phyloP scores from a whole-genome alignment of 1,284 basidiomycete genomes.

The Irpex sp. region DNA sequence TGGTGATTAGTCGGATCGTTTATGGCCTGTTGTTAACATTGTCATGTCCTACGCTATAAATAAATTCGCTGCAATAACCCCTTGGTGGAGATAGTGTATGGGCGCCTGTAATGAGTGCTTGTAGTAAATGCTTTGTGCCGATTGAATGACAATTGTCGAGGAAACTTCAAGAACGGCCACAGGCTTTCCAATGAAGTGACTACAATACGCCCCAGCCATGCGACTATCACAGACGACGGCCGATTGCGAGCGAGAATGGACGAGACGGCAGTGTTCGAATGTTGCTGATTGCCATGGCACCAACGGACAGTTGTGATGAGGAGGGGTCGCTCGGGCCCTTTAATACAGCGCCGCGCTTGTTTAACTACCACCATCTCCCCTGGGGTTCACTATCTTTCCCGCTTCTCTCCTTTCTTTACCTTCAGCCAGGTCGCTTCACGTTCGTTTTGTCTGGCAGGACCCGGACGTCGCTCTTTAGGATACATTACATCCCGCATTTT shows the following conservation, averaged over 20 bases:
- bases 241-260: background rate
- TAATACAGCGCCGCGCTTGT: conserved; percentile 11
- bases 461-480: conserved; percentile 35
- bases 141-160: too few relatives aligned
- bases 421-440: conserved; percentile 24
- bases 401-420: conserved; percentile 20
- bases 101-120: too few relatives aligned
- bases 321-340: conserved; percentile 9
- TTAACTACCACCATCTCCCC: conserved; percentile 16
- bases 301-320: conserved; percentile 12
- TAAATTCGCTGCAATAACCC: background rate
- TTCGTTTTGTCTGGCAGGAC: conserved; percentile 46
- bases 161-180: background rate
- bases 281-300: conserved; percentile 16
- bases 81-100: too few relatives aligned
- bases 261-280: background rate
- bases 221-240: background rate
- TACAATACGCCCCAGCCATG: background rate
- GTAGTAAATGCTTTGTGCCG: too few relatives aligned
- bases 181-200: background rate
- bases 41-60: background rate
- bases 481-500: conserved; percentile 20
- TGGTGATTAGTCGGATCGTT: background rate
- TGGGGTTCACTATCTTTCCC: conserved; percentile 14
- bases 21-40: background rate